Evolutionary conservation across 169 alveolate genomes (phyloP).

Genomic region (Eimeria tenella): DNA sequence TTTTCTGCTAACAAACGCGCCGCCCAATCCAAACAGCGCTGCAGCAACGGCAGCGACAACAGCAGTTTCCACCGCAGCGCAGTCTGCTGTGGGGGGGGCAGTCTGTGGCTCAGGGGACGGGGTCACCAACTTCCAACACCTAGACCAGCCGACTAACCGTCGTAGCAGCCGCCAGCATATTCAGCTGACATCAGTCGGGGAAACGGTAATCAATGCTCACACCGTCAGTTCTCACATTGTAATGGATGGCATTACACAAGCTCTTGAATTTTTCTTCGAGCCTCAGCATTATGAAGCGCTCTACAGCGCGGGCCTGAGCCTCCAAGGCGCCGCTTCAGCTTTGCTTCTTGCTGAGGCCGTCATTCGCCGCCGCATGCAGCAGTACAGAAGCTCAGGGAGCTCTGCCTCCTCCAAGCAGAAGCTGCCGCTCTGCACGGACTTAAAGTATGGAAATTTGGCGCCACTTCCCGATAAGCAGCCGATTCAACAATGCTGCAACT

Average conservation of each 20-base stretch:
- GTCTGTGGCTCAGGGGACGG: background rate
- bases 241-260: conserved; percentile 46
- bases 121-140: background rate
- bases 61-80: conserved; percentile 50
- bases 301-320: conserved; percentile 65
- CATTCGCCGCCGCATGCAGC: conserved; percentile 68
- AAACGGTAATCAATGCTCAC: conserved; percentile 53
- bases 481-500: conserved; percentile 63
- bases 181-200: conserved; percentile 68
- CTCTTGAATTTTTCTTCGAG: conserved; percentile 68
- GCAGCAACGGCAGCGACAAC: conserved; percentile 70
- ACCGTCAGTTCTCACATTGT: conserved; percentile 48
- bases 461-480: conserved; percentile 53
- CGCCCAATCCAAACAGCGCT: conserved; percentile 66
- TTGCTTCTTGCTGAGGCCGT: conserved; percentile 59
- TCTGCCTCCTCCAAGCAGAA: conserved; percentile 34
- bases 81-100: conserved; percentile 22
- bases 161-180: conserved; percentile 45
- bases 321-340: conserved; percentile 67
- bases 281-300: conserved; percentile 53
- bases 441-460: conserved; percentile 25
- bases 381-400: conserved; percentile 22
- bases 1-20: conserved; percentile 65
- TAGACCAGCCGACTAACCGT: background rate
- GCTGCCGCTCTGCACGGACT: background rate